Conservation (phyloP, 148 eudicot species). For the Camellia japonica region DNA sequence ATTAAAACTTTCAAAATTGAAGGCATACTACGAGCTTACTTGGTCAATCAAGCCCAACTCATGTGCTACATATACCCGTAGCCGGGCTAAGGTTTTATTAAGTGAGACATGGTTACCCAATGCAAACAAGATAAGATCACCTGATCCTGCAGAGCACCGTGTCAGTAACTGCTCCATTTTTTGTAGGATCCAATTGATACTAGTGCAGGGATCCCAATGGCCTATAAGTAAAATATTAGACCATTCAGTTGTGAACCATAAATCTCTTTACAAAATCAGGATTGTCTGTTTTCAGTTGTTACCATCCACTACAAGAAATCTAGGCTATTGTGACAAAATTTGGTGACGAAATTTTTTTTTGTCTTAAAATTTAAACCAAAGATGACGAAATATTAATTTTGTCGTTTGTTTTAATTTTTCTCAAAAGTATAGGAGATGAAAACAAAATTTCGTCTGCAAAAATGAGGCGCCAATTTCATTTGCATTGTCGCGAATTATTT, state of each 20-base stretch:
- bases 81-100: slow-evolving; percentile 76
- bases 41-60: slow-evolving; percentile 74
- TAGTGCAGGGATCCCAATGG: slow-evolving; percentile 68
- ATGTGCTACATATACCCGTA: slow-evolving; percentile 68
- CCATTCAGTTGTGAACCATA: slow-evolving; percentile 1
- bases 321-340: too few species aligned
- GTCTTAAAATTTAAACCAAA: too few species aligned
- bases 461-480: too few species aligned
- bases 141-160: slow-evolving; percentile 55
- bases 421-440: too few species aligned
- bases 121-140: slow-evolving; percentile 88
- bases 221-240: slow-evolving; percentile 36
- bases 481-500: too few species aligned
- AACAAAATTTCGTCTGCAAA: too few species aligned
- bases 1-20: not conserved
- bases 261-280: not conserved
- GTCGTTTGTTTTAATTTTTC: too few species aligned
- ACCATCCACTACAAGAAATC: too few species aligned
- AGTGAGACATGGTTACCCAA: slow-evolving; percentile 69
- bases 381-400: too few species aligned
- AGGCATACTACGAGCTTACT: slow-evolving; percentile 44
- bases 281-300: slow-evolving; percentile 15
- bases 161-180: slow-evolving; percentile 49
- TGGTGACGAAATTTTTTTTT: too few species aligned
- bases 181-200: slow-evolving; percentile 50